Evolutionary conservation across 2,329 filamentous ascomycete species (phyloP), one percentile per base, ranked within the genome.

Genomic region (Metarhizium brunneum): DNA sequence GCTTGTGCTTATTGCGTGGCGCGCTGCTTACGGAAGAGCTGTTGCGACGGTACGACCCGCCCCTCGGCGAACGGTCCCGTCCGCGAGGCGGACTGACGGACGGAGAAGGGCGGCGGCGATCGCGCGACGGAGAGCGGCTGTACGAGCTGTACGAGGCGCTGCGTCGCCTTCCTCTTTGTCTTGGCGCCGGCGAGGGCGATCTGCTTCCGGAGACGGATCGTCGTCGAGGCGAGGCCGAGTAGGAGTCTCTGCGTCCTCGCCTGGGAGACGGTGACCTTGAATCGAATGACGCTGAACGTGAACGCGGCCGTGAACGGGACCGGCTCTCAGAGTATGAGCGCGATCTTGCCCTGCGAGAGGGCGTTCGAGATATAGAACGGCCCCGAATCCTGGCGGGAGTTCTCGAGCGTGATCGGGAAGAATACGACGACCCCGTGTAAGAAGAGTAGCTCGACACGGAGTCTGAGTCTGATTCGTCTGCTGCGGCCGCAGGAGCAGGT

Each of bases 371-470:
- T 3, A 36, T 38, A 43, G 59, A 59, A n/a, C 59, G 55, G 13
- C 52, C 58, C 8, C 56, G 50, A 20, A 54, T 51, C 20, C 53
- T 40, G n/a, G 29, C 45, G 8, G 47, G 51, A n/a, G 48, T 54
- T 45, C 57, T 53, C 14, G 58, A 59, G 8, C 58, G 56, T 25
- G 56, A 56, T 11, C 56, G 53, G 13, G 53, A 57, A n/a, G 57
- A 60, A 32, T 55, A 59, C 11, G 57, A 60, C 6, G 59, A 60
- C 13, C 59, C 57, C 7, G 57, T 82, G 66, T 89, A 88, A 20
- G 87, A 90, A 0, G 86, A 90, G 66, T 91, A 92, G 71, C 87
- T 90, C 8, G 86, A 90, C 10, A 85, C 83, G 0, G 86, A 90
- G 49, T 88, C 86, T 0, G 85, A 85, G 58, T 86, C 84, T 0